Evolutionary conservation across 805 yeast genomes (phyloP).

Genomic region (Zygotorulaspora danielsina): DNA sequence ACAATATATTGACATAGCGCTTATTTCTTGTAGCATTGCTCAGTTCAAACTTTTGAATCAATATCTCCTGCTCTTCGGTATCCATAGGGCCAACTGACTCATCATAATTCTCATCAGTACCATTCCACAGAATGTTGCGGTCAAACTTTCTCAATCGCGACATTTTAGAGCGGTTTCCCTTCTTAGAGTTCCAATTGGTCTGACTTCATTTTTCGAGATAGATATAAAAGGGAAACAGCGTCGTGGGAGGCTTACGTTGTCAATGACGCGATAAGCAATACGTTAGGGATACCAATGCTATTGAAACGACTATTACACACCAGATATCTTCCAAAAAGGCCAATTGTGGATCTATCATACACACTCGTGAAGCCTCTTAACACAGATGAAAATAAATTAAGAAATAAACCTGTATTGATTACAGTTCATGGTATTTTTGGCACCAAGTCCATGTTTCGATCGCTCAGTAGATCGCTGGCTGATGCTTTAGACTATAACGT

Average conservation of each 20-base stretch:
- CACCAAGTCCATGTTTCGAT: slow-evolving; percentile 41
- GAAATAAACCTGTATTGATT: slow-evolving; percentile 38
- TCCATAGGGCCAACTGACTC: slow-evolving; percentile 26
- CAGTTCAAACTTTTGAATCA: slow-evolving; percentile 26
- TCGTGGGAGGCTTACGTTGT: neutral
- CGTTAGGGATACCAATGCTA: neutral
- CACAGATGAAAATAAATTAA: neutral
- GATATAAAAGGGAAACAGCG: neutral
- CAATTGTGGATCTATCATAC: slow-evolving; percentile 24
- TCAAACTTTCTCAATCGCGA: slow-evolving; percentile 26
- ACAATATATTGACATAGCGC: slow-evolving; percentile 18
- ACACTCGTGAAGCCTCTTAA: slow-evolving; percentile 15
- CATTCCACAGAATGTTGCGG: slow-evolving; percentile 12
- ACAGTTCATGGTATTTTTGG: slow-evolving; percentile 55
- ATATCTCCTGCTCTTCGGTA: slow-evolving; percentile 33
- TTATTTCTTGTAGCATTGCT: slow-evolving; percentile 22
- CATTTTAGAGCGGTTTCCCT: too few relatives aligned
- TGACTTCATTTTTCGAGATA: neutral
- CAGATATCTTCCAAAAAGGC: slow-evolving; percentile 17
- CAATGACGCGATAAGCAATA: neutral
- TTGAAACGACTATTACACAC: slow-evolving; percentile 10
- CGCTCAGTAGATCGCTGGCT: slow-evolving; percentile 38
- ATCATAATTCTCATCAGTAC: slow-evolving; percentile 14
- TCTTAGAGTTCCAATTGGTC: too few relatives aligned
- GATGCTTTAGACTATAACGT: slow-evolving; percentile 34